These are phyloP conservation scores for Puccinia coronata DNA, from an alignment of 1,284 basidiomycete species.

Conservation along the genomic window DNA sequence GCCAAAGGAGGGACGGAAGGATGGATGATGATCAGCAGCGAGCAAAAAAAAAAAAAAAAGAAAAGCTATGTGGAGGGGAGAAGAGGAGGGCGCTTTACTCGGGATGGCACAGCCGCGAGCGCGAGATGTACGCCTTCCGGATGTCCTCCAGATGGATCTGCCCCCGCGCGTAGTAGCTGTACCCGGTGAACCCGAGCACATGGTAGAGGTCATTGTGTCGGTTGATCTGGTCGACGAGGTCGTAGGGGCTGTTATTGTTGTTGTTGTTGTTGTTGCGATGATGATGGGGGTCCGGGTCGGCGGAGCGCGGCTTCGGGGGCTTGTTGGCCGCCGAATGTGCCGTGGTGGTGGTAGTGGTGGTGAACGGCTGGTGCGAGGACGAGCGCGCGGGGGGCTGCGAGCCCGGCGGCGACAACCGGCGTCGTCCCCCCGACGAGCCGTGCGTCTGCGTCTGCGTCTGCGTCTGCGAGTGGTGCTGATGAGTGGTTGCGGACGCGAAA, in stretches of 20 bases:
- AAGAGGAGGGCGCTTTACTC: conserved; percentile 21
- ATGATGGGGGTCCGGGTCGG: not conserved
- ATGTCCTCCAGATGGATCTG: conserved; percentile 44
- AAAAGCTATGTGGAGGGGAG: not conserved
- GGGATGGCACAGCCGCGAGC: conserved; percentile 45
- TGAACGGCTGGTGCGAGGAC: not conserved
- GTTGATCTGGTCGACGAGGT: conserved; percentile 45
- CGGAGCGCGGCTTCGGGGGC: not conserved
- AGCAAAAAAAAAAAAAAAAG: not conserved
- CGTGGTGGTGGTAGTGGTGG: not conserved
- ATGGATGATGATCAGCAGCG: not conserved
- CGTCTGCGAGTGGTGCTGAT: not conserved
- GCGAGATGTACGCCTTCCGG: conserved; percentile 36
- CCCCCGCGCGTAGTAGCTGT: not conserved
- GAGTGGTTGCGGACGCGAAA: not conserved
- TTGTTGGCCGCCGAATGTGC: too few species aligned
- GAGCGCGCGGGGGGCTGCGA: not conserved
- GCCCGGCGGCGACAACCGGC: not conserved
- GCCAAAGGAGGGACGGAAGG: not conserved
- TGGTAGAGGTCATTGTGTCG: conserved; percentile 32
- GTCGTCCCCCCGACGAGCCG: too few species aligned
- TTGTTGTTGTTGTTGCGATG: not conserved
- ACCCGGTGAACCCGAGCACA: conserved; percentile 18
- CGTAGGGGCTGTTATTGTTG: not conserved
- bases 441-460: too few species aligned